Evolutionary conservation across 2,329 filamentous ascomycete species (phyloP).

Genomic region (Knufia fluminis): DNA sequence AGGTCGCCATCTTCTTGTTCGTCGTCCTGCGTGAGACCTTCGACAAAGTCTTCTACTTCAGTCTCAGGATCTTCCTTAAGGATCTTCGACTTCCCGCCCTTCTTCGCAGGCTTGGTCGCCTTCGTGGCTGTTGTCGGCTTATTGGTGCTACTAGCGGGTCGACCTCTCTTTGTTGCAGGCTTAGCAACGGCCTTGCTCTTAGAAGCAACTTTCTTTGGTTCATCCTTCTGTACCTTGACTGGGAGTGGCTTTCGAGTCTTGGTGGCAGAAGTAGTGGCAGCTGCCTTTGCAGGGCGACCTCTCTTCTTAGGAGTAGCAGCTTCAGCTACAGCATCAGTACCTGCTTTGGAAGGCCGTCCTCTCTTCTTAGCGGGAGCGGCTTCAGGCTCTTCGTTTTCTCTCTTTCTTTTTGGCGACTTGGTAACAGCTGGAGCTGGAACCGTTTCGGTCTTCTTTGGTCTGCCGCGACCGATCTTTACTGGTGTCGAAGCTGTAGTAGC

Average conservation of each 20-base stretch:
- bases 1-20: conserved; percentile 21
- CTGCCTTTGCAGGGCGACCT: background rate
- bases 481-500: background rate
- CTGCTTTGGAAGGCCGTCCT: conserved; percentile 1
- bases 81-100: background rate
- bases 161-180: conserved; percentile 1
- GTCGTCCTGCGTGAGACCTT: conserved; percentile 7
- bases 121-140: background rate
- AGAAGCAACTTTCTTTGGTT: background rate
- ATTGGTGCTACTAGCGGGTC: background rate
- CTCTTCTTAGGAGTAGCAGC: conserved; percentile 4
- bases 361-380: background rate
- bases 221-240: background rate
- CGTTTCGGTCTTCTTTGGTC: conserved; percentile 6
- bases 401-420: conserved; percentile 6
- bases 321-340: background rate
- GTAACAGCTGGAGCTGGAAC: background rate
- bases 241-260: background rate
- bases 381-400: background rate
- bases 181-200: conserved; percentile 1
- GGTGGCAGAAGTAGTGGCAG: background rate
- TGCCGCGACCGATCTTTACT: background rate
- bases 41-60: conserved; percentile 1
- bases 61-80: background rate
- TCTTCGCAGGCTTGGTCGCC: background rate